Base-by-base conservation (phyloP, 2,329 filamentous ascomycete species). In the Emergomyces pasteurianus region DNA sequence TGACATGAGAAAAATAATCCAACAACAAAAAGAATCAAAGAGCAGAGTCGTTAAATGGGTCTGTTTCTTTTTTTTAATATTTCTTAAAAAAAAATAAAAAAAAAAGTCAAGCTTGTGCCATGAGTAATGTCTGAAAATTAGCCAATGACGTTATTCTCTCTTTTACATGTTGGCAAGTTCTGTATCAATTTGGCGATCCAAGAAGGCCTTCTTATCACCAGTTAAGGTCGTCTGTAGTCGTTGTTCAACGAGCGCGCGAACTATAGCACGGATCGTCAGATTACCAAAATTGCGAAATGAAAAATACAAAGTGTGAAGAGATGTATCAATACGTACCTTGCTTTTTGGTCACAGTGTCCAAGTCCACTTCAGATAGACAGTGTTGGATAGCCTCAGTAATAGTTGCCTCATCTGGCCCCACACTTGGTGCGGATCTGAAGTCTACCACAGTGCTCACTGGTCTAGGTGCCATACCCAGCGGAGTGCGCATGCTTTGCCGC, bases 261-360 rank as follows among this genome's bases (percentile, higher is more conserved):
- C 87, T 78, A 60, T 47, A 57, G 66, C 60, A 63, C 58, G 46
- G 40, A 42, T 43, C 31, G 28, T 53, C 55, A 58, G 47, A 31
- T 57, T 21, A 56, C 9, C 2, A 5, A 3, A 28, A 49, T 59
- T 28, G 12, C 16, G 16, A 40, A 40, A 10, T 42, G 26, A 16
- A 59, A 43, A n/a, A 31, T 3, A 3, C n/a, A 10, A 42, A 26
- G 46, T 8, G 21, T 12, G 26, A 18, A 40, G 14, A 38, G 46
- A n/a, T 1, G 21, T 46, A 16, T 2, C 18, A 43, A 26, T 38
- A 71, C 73, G 78, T 78, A 72, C 85, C 77, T 77, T 97, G 92
- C 79, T 99, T 99, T 85, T 97, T 99, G 7, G 94, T 99, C 55
- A 97, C 90, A n/a, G 83, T 92, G 73, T 99, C 94, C 49, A 99